Evolutionary conservation across 2,329 filamentous ascomycete species (phyloP).

Genomic region (Ophiosphaerella herpotricha): DNA sequence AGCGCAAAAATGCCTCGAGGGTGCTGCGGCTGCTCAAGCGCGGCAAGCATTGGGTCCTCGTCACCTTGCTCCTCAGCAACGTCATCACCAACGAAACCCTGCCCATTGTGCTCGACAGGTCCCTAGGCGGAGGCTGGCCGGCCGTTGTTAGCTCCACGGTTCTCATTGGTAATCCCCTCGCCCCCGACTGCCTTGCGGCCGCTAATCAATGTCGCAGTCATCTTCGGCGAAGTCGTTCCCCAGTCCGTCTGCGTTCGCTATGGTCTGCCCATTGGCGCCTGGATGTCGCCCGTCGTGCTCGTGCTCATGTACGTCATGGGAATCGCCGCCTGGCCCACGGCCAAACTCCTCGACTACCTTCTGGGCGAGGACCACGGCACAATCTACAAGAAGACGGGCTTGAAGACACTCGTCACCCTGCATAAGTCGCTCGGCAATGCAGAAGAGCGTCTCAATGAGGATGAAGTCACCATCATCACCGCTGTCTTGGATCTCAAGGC

Average conservation of each 20-base stretch:
- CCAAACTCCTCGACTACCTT: slow-evolving; percentile 90
- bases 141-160: slow-evolving; percentile 92
- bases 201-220: slow-evolving; percentile 63
- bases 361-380: slow-evolving; percentile 95
- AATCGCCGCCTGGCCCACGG: slow-evolving; percentile 90
- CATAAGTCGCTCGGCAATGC: slow-evolving; percentile 89
- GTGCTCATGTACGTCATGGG: slow-evolving; percentile 89
- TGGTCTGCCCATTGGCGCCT: slow-evolving; percentile 91
- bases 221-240: slow-evolving; percentile 95
- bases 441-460: slow-evolving; percentile 86
- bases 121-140: slow-evolving; percentile 90
- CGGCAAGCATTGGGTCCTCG: slow-evolving; percentile 98
- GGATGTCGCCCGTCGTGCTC: slow-evolving; percentile 87
- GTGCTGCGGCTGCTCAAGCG: slow-evolving; percentile 80
- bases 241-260: slow-evolving; percentile 97
- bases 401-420: slow-evolving; percentile 94
- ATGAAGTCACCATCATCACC: slow-evolving; percentile 98
- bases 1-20: slow-evolving; percentile 80
- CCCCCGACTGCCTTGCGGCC: neutral
- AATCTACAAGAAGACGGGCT: slow-evolving; percentile 94
- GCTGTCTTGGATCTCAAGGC: slow-evolving; percentile 95
- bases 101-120: slow-evolving; percentile 92
- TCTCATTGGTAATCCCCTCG: slow-evolving; percentile 73
- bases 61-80: slow-evolving; percentile 90
- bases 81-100: slow-evolving; percentile 95